Evolutionary conservation across 2,329 filamentous ascomycete species (phyloP).

Genomic region (Dactylellina cionopaga): DNA sequence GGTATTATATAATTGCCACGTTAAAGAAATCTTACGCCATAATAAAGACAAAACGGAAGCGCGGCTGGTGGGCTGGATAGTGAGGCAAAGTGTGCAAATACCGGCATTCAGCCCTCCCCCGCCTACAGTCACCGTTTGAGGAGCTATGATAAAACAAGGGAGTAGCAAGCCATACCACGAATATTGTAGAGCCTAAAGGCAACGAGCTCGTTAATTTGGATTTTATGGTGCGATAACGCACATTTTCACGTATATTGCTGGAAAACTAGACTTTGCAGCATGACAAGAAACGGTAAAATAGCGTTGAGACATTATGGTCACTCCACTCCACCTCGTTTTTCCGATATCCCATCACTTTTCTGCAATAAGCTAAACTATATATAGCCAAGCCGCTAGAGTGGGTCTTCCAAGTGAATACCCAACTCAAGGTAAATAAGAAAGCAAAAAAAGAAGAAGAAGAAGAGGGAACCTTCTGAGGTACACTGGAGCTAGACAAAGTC

Average conservation of each 20-base stretch:
- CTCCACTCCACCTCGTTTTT: constrained; percentile 47
- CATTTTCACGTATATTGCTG: neutral
- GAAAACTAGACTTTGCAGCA: neutral
- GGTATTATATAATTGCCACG: too few relatives aligned
- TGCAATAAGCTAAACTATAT: constrained; percentile 21
- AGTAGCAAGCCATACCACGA: too few relatives aligned
- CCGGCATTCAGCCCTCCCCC: too few relatives aligned
- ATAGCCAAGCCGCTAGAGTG: constrained; percentile 34
- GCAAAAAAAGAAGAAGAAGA: neutral
- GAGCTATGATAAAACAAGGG: too few relatives aligned
- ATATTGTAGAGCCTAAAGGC: neutral
- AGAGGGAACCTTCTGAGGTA: neutral
- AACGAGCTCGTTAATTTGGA: neutral
- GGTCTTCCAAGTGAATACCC: constrained; percentile 15
- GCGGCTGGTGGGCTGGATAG: too few relatives aligned
- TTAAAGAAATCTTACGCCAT: too few relatives aligned
- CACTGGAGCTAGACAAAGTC: neutral
- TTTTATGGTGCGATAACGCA: neutral
- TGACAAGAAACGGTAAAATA: constrained; percentile 45
- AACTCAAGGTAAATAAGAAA: constrained; percentile 9
- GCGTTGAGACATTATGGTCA: constrained; percentile 36
- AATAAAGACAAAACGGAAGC: too few relatives aligned
- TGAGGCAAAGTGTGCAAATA: too few relatives aligned
- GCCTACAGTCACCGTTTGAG: too few relatives aligned
- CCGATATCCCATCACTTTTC: constrained; percentile 35